These are phyloP conservation scores for Gautieria morchelliformis DNA, from an alignment of 768 basidiomycete species.

Conservation along the genomic window DNA sequence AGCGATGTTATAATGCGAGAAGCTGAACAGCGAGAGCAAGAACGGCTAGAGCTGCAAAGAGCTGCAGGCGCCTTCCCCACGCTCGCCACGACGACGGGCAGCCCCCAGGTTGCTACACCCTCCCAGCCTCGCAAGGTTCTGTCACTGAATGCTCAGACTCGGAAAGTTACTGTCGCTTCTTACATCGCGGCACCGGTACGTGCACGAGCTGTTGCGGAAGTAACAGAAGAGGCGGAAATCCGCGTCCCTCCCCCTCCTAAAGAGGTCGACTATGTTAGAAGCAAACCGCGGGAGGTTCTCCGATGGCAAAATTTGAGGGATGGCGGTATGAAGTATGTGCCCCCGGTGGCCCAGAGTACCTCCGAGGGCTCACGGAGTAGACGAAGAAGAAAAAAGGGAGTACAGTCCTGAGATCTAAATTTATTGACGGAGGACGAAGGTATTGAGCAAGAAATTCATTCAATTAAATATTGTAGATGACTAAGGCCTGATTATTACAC, in stretches of 20 bases:
- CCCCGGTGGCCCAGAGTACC: slow-evolving; percentile 14
- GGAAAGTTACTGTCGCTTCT: slow-evolving; percentile 44
- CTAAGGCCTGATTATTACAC: no score
- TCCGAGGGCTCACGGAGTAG: neutral
- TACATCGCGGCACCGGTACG: slow-evolving; percentile 30
- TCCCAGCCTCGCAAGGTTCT: slow-evolving; percentile 45
- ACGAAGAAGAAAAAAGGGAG: neutral
- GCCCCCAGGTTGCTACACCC: slow-evolving; percentile 13
- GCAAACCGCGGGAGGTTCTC: slow-evolving; percentile 18
- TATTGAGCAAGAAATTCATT: no score
- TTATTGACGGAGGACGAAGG: no score
- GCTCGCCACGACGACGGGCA: slow-evolving; percentile 23
- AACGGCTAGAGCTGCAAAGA: slow-evolving; percentile 35
- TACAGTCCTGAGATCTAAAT: neutral
- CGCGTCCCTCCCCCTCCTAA: slow-evolving; percentile 30
- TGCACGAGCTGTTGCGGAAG: slow-evolving; percentile 22
- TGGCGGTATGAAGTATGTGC: slow-evolving; percentile 28
- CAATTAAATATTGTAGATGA: no score
- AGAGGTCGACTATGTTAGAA: slow-evolving; percentile 28
- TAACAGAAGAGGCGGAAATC: slow-evolving; percentile 24
- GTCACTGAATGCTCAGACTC: slow-evolving; percentile 44
- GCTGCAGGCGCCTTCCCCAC: slow-evolving; percentile 56
- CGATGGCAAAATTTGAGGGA: slow-evolving; percentile 38
- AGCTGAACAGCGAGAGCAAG: slow-evolving; percentile 36
- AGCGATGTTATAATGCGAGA: slow-evolving; percentile 36